A percentile compares a stretch with the other conserved stretches of the same genome.
Evolutionary conservation across 176 grass and related monocot species (phyloP).

Genomic region (Guadua angustifolia): DNA sequence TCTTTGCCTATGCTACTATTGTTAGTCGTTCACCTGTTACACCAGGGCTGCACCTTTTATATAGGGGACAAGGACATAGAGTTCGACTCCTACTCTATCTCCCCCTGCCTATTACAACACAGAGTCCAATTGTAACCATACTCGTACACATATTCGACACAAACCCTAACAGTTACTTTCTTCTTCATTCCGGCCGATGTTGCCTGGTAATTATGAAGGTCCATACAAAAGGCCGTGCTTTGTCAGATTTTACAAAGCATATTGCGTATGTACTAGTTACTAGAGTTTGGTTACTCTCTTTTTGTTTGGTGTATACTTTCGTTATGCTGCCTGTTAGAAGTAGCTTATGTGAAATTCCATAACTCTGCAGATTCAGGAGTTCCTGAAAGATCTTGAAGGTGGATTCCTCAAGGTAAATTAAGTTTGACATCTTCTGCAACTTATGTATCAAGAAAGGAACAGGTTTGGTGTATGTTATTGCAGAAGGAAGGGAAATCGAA

Average conservation of each 20-base stretch:
- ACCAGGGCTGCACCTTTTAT: too few relatives aligned
- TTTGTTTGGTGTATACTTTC: background rate
- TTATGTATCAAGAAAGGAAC: background rate
- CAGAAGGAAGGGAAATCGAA: constrained; percentile 6
- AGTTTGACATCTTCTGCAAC: background rate
- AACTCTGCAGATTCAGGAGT: constrained; percentile 67
- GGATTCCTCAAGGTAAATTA: constrained; percentile 86
- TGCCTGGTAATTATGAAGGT: background rate
- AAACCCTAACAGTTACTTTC: background rate
- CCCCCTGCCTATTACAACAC: too few relatives aligned
- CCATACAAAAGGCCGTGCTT: background rate
- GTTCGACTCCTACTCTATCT: too few relatives aligned
- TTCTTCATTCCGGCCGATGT: background rate
- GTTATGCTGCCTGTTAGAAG: background rate
- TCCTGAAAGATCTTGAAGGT: constrained; percentile 86
- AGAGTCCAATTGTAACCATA: too few relatives aligned
- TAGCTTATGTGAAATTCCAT: background rate
- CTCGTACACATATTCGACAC: too few relatives aligned
- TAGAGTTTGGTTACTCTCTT: background rate
- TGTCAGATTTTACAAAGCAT: constrained; percentile 7
- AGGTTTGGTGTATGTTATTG: background rate
- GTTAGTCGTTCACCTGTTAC: too few relatives aligned
- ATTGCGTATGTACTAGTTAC: background rate
- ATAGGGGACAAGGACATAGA: too few relatives aligned
- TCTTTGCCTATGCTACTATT: too few relatives aligned